phyloP scores from a whole-genome alignment of 1,284 basidiomycete species.

The Lentinus polychrous region DNA sequence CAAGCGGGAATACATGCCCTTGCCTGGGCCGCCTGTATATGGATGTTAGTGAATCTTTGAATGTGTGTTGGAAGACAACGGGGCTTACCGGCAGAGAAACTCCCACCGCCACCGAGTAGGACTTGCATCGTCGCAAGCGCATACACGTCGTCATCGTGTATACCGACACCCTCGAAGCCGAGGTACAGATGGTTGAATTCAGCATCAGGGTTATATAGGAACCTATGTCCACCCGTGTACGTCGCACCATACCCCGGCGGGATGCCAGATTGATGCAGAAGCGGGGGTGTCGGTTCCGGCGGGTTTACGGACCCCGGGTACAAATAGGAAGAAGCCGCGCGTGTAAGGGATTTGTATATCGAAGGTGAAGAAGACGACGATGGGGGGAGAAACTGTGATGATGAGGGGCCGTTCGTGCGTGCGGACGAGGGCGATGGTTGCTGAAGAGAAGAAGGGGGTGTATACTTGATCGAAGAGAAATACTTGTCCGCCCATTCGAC shows the following conservation, averaged over 20 bases:
- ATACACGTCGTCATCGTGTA: slow-evolving; percentile 93
- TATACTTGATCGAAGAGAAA: slow-evolving; percentile 68
- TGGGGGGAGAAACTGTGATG: slow-evolving; percentile 28
- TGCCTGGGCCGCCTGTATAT: slow-evolving; percentile 83
- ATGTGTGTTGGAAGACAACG: slow-evolving; percentile 1
- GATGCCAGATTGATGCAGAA: slow-evolving; percentile 22
- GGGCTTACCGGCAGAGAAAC: slow-evolving; percentile 81
- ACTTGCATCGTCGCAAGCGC: slow-evolving; percentile 93
- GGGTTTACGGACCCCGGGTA: slow-evolving; percentile 36
- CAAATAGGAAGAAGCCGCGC: slow-evolving; percentile 66
- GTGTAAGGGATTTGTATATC: slow-evolving; percentile 61
- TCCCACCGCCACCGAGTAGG: slow-evolving; percentile 90
- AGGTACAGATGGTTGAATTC: slow-evolving; percentile 95
- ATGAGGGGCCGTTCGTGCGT: slow-evolving; percentile 21
- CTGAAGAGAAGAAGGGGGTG: slow-evolving; percentile 23
- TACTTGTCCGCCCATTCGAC: slow-evolving; percentile 80
- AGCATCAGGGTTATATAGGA: slow-evolving; percentile 59
- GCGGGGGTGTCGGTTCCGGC: slow-evolving; percentile 20
- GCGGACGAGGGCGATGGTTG: slow-evolving; percentile 28
- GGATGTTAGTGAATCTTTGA: not conserved
- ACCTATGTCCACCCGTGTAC: slow-evolving; percentile 84
- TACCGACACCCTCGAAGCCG: slow-evolving; percentile 88
- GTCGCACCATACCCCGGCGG: slow-evolving; percentile 36
- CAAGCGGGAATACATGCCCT: slow-evolving; percentile 97
- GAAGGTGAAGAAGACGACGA: slow-evolving; percentile 42